Base-by-base conservation (phyloP, 768 basidiomycete species). In the Lactarius trivialis region DNA sequence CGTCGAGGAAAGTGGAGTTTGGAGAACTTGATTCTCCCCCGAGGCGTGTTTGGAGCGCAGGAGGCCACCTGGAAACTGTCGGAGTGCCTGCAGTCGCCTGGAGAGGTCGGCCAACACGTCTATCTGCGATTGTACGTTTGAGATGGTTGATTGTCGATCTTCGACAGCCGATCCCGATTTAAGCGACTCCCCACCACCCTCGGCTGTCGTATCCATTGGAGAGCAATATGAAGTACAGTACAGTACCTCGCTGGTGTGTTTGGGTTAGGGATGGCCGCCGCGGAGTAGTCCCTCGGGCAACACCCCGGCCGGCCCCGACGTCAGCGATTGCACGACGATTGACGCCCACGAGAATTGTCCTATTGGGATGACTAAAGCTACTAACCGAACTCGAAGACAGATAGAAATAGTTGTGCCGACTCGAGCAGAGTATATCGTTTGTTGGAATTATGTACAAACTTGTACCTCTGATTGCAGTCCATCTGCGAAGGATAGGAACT, bases 121-220 rank as follows among this genome's bases (percentile, higher is more conserved):
- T 55, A 67, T 67, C 36, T 67, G 67, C n/a, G 65, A 56, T 45
- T 66, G 67, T 26, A 63, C 50, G 26, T 17, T 53, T 55, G 60
- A 33, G 36, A 56, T 37, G 37, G 55, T 28, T 2, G 63, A 55
- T 55, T 64, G 54, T 43, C 8, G 53, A 37, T 51, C 58, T 28
- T 64, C 63, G 26, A 41, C 17, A 9, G 52, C 52, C 21, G 57
- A n/a, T 9, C 45, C 45, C 33, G 52, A 26, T 30, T 58, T 49
- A 19, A 8, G 19, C n/a, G 63, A 26, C 34, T 62, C 55, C 37
- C 26, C 21, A 12, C 30, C 30, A 21, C 17, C 55, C 24, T 45
- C 56, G 19, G 5, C 48, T 1, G 36, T 58, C 37, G 62, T 59
- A 30, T 56, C 39, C 61, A 65, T 65, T 52, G 17, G 33, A 15